These are phyloP conservation scores for Patellaria atrata DNA, from an alignment of 495 filamentous ascomycete species.

Conservation along the genomic window DNA sequence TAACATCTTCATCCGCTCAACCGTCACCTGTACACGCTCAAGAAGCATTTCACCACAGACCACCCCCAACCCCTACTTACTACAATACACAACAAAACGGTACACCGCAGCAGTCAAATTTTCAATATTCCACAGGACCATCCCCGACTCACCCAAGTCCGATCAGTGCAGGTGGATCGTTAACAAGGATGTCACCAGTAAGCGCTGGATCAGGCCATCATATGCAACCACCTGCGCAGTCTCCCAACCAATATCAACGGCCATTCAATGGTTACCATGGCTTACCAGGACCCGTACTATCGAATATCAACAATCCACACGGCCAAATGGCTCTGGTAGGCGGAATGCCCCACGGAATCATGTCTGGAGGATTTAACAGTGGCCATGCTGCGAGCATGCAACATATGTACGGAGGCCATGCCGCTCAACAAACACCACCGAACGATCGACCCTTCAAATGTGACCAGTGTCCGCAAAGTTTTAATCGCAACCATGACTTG, in stretches of 20 bases:
- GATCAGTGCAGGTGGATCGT: slow-evolving; percentile 38
- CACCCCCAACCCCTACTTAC: slow-evolving; percentile 43
- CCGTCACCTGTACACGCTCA: slow-evolving; percentile 45
- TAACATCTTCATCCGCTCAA: slow-evolving; percentile 41
- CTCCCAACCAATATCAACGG: slow-evolving; percentile 37
- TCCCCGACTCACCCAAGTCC: slow-evolving; percentile 47
- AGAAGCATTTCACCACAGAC: slow-evolving; percentile 47
- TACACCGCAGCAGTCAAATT: slow-evolving; percentile 46
- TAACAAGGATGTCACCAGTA: slow-evolving; percentile 40
- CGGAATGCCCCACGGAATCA: slow-evolving; percentile 37
- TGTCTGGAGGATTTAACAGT: slow-evolving; percentile 38
- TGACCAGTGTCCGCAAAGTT: slow-evolving; percentile 79
- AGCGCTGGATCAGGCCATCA: too few relatives aligned
- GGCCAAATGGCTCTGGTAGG: slow-evolving; percentile 55
- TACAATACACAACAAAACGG: slow-evolving; percentile 49
- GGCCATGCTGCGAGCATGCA: slow-evolving; percentile 41
- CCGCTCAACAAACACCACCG: slow-evolving; percentile 33
- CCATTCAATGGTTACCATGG: slow-evolving; percentile 36
- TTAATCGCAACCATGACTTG: slow-evolving; percentile 94
- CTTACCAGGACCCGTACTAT: slow-evolving; percentile 57
- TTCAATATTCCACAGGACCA: slow-evolving; percentile 40
- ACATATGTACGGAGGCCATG: slow-evolving; percentile 39
- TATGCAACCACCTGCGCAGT: too few relatives aligned
- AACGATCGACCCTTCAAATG: slow-evolving; percentile 91
- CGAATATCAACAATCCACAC: slow-evolving; percentile 60